A percentile compares a stretch with the other conserved stretches of the same genome.
Evolutionary conservation across 805 yeast genomes (phyloP).

Genomic region (Saccharomycopsis sp.): DNA sequence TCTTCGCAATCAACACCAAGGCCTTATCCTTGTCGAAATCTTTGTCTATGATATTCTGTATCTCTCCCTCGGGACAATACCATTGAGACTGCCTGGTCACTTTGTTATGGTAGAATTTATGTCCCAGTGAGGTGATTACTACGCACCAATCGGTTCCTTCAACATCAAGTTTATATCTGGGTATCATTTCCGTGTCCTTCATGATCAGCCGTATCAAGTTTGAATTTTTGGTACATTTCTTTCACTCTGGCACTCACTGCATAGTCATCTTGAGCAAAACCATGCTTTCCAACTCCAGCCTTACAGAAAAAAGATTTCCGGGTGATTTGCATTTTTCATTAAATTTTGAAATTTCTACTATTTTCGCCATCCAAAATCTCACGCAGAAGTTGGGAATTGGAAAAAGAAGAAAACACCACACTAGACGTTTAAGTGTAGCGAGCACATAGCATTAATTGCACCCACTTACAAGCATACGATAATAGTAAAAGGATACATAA

Average conservation of each 20-base stretch:
- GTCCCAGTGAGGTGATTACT: constrained; percentile 36
- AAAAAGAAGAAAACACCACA: neutral
- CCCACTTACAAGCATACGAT: neutral
- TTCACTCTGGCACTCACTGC: no score
- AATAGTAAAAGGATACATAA: neutral
- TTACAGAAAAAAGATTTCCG: neutral
- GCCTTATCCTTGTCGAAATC: constrained; percentile 23
- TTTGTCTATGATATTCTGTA: constrained; percentile 17
- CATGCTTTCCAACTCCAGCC: neutral
- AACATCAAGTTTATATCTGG: constrained; percentile 11
- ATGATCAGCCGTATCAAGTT: neutral
- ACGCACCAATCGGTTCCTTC: constrained; percentile 33
- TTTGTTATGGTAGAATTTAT: constrained; percentile 35
- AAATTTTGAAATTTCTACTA: neutral
- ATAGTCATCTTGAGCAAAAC: no score
- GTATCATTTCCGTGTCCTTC: constrained; percentile 8
- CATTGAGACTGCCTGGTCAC: constrained; percentile 29
- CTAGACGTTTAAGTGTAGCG: neutral
- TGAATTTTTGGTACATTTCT: no score
- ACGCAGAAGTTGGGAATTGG: neutral
- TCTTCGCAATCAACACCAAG: constrained; percentile 31
- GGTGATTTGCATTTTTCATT: neutral
- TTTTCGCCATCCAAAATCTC: neutral
- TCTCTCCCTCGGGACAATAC: constrained; percentile 25
- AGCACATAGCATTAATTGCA: neutral